Conservation (phyloP, 129 eudicot genomes). For the Scalesia atractyloides region DNA sequence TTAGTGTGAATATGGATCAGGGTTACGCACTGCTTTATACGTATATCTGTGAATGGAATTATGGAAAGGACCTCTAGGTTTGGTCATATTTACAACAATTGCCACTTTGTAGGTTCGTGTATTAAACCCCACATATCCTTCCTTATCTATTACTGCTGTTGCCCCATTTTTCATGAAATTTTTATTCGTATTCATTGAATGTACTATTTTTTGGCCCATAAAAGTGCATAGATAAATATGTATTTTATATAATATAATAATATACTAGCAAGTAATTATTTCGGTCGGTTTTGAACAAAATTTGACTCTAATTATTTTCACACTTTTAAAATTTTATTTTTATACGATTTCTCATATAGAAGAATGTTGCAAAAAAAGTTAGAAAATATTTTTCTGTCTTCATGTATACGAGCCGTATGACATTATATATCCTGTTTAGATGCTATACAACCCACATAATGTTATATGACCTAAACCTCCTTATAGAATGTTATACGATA, state of each 20-base stretch:
- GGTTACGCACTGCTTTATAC: slow-evolving; percentile 38
- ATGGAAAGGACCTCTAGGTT: slow-evolving; percentile 3
- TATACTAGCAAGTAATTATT: no score
- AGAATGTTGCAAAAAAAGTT: no score
- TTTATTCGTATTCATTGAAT: slow-evolving; percentile 8
- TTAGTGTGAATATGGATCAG: slow-evolving; percentile 36
- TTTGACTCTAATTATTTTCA: no score
- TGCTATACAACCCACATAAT: no score
- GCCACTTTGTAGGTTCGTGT: slow-evolving; percentile 32
- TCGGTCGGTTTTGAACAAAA: neutral
- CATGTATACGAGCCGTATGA: no score
- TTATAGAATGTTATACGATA: no score
- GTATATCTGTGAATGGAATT: neutral
- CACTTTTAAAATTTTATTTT: no score
- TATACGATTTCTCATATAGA: no score
- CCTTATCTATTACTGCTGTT: slow-evolving; percentile 19
- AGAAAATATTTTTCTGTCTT: no score
- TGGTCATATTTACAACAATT: neutral
- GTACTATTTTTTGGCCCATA: slow-evolving; percentile 8
- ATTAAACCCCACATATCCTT: slow-evolving; percentile 19
- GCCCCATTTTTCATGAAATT: slow-evolving; percentile 10
- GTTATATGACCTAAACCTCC: no score
- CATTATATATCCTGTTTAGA: no score
- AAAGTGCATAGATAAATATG: neutral
- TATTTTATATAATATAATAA: neutral